Evolutionary conservation across 2,329 filamentous ascomycete species (phyloP).

Genomic region (Pleomassaria siparia): DNA sequence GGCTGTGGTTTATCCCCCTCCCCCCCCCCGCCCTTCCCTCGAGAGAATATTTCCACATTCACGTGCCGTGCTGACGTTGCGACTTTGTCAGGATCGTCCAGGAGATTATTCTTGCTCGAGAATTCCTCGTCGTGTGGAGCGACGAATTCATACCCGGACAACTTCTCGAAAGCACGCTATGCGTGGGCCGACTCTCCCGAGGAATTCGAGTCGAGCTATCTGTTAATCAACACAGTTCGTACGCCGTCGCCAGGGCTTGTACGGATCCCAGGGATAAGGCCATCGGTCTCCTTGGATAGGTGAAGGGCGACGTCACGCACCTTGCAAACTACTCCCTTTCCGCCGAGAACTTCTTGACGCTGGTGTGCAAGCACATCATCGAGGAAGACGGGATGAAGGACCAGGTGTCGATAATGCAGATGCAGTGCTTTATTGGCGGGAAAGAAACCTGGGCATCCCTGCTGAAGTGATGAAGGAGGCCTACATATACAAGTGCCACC

Average conservation of each 20-base stretch:
- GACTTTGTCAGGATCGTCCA: not conserved
- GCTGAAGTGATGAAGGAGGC: not conserved
- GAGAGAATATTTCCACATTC: too few relatives aligned
- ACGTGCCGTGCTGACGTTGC: too few relatives aligned
- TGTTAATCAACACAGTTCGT: not conserved
- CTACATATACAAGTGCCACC: too few relatives aligned
- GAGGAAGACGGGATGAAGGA: not conserved
- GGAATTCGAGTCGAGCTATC: not conserved
- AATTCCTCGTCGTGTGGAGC: not conserved
- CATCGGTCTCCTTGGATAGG: not conserved
- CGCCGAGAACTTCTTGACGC: not conserved
- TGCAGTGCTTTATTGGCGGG: not conserved
- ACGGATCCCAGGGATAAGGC: not conserved
- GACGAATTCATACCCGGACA: not conserved
- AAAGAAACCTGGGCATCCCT: not conserved
- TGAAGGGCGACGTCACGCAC: not conserved
- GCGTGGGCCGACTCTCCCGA: not conserved
- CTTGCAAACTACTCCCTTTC: not conserved
- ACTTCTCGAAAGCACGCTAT: not conserved
- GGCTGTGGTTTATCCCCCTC: too few relatives aligned
- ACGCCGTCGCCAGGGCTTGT: not conserved
- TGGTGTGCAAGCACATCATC: not conserved
- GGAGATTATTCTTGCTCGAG: not conserved
- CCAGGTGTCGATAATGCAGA: not conserved
- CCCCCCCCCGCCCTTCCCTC: too few relatives aligned